phyloP scores from a whole-genome alignment of 768 basidiomycete species.

The Mycena kentingensis region DNA sequence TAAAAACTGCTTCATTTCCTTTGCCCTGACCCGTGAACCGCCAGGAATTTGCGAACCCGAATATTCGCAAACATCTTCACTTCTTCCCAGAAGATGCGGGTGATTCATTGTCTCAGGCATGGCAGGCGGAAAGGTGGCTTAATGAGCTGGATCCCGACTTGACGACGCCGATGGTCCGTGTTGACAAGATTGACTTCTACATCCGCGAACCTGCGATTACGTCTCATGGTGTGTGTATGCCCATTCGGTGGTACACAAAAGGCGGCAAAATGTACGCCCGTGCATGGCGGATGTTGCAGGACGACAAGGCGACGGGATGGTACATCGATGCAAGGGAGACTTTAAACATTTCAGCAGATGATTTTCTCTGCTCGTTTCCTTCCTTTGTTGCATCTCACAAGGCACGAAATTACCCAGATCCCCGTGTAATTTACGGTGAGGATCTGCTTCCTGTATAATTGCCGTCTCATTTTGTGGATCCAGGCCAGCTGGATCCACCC shows the following conservation, averaged over 20 bases:
- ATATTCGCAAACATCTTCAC: slow-evolving; percentile 12
- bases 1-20: no score
- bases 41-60: no score
- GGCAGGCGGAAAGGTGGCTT: slow-evolving; percentile 21
- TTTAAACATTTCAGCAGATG: slow-evolving; percentile 5
- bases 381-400: not conserved
- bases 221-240: slow-evolving; percentile 16
- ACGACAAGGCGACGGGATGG: slow-evolving; percentile 9
- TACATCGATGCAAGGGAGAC: slow-evolving; percentile 1
- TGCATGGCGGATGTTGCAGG: slow-evolving; percentile 1
- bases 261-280: not conserved
- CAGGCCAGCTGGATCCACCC: no score
- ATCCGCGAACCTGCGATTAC: slow-evolving; percentile 19
- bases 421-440: slow-evolving; percentile 5
- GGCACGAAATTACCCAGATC: slow-evolving; percentile 1
- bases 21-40: no score
- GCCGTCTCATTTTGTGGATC: no score
- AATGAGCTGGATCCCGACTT: slow-evolving; percentile 14
- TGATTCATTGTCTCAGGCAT: slow-evolving; percentile 9
- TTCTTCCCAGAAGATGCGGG: slow-evolving; percentile 25
- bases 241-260: slow-evolving; percentile 20
- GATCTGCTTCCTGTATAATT: no score
- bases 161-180: slow-evolving; percentile 19
- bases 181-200: slow-evolving; percentile 15
- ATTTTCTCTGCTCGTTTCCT: slow-evolving; percentile 16